These are phyloP conservation scores for Ophiostoma tasmaniense DNA, from an alignment of 2,329 filamentous ascomycete genomes.

Conservation along the genomic window DNA sequence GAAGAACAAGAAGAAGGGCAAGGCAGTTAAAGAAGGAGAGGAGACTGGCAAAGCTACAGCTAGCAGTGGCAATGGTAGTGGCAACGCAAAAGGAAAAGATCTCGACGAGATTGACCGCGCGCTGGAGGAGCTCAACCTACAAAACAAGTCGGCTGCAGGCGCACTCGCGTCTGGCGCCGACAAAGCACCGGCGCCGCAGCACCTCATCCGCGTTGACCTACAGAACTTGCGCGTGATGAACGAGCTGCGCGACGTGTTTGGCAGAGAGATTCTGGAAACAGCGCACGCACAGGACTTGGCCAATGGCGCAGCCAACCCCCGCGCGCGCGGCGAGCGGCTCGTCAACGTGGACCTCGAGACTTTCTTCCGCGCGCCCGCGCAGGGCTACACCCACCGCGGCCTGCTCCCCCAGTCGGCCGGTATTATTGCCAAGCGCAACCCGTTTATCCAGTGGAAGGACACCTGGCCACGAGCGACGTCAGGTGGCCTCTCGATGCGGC, in stretches of 20 bases:
- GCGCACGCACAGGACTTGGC: slow-evolving; percentile 42
- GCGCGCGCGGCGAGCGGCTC: slow-evolving; percentile 25
- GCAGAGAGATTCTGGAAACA: slow-evolving; percentile 48
- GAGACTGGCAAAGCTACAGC: not conserved
- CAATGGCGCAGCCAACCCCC: slow-evolving; percentile 21
- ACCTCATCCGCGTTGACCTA: not conserved
- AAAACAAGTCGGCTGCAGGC: not conserved
- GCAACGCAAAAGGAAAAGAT: slow-evolving; percentile 14
- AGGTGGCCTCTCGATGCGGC: slow-evolving; percentile 70
- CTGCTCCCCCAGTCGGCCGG: slow-evolving; percentile 7
- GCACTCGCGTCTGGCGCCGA: not conserved
- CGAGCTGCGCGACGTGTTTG: slow-evolving; percentile 69
- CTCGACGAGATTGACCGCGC: slow-evolving; percentile 50
- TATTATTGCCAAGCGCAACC: slow-evolving; percentile 60
- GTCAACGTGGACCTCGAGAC: slow-evolving; percentile 46
- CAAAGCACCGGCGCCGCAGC: not conserved
- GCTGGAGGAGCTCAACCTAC: slow-evolving; percentile 37
- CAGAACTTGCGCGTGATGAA: slow-evolving; percentile 63
- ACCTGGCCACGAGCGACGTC: slow-evolving; percentile 74
- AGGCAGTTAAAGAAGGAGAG: not conserved
- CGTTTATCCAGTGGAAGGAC: slow-evolving; percentile 79
- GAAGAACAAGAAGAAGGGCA: not conserved
- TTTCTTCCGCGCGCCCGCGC: slow-evolving; percentile 32
- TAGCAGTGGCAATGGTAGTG: not conserved
- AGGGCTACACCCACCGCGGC: slow-evolving; percentile 2